Conservation (phyloP, 2,329 filamentous ascomycete genomes). For the Colletotrichum higginsianum region DNA sequence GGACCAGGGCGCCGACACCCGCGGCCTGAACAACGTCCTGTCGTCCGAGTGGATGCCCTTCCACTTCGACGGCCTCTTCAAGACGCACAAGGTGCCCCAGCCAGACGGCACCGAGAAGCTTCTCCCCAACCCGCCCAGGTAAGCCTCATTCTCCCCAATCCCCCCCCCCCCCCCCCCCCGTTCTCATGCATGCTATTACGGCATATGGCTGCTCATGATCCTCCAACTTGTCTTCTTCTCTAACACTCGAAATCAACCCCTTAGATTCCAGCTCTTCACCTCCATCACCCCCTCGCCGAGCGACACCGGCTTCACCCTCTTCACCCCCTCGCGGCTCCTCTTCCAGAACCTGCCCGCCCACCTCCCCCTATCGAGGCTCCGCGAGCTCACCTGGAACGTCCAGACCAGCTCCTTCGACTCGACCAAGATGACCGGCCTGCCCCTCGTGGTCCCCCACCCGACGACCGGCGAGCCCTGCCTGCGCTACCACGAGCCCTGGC, state of each 20-base stretch:
- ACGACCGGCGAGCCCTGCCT: constrained; percentile 62
- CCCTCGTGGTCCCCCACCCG: constrained; percentile 62
- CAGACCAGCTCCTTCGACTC: constrained; percentile 63
- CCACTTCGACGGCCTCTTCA: constrained; percentile 72
- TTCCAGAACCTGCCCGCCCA: constrained; percentile 61
- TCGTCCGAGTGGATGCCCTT: constrained; percentile 70
- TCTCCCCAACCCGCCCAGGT: constrained; percentile 60
- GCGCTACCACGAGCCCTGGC: constrained; percentile 70
- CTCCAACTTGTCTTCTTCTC: background rate
- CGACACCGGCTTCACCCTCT: constrained; percentile 68
- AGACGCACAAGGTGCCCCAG: constrained; percentile 59
- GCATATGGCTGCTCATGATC: background rate
- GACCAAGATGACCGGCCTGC: constrained; percentile 59
- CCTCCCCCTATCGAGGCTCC: constrained; percentile 54
- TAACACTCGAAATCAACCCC: constrained; percentile 1
- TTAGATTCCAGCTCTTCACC: constrained; percentile 68
- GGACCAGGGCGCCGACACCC: constrained; percentile 60
- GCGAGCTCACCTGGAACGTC: constrained; percentile 63
- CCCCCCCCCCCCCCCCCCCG: background rate
- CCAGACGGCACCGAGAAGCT: constrained; percentile 57
- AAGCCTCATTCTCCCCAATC: too few species aligned
- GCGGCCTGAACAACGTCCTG: constrained; percentile 66
- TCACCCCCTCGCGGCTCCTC: constrained; percentile 65
- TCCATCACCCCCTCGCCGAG: constrained; percentile 62
- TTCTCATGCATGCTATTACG: too few species aligned